Percentiles rank a stretch among this genome's conserved stretches.
Conservation (phyloP, 1,139 yeast genomes). For the Hansenula sp. region DNA sequence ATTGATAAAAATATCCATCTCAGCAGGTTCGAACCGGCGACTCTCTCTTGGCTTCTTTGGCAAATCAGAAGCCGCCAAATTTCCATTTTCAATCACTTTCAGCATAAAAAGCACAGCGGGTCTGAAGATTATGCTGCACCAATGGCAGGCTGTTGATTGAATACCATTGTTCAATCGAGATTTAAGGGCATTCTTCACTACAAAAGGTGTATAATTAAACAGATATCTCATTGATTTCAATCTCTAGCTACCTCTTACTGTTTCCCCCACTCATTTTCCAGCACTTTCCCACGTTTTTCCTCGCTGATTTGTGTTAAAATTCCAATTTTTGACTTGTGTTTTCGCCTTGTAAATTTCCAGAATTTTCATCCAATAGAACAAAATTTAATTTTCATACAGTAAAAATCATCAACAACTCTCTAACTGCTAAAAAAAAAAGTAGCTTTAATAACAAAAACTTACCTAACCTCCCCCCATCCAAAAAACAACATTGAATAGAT, state of each 20-base stretch:
- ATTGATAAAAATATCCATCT: no score
- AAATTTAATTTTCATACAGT: constrained; percentile 3
- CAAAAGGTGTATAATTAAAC: no score
- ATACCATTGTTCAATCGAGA: neutral
- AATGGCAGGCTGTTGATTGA: constrained; percentile 1
- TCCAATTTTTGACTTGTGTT: neutral
- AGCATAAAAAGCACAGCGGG: neutral
- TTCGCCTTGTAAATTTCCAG: neutral
- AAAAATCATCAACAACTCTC: constrained; percentile 3
- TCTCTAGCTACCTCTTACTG: no score
- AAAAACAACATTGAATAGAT: neutral
- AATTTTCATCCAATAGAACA: constrained; percentile 3
- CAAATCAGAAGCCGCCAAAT: constrained; percentile 5
- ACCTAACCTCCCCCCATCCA: neutral
- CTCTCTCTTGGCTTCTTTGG: neutral
- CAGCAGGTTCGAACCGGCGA: no score
- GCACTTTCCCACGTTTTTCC: no score
- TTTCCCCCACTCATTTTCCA: no score
- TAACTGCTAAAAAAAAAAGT: neutral
- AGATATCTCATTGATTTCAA: no score
- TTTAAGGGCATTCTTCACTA: neutral
- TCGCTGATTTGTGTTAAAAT: no score
- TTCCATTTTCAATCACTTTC: constrained; percentile 3
- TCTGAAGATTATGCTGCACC: constrained; percentile 4
- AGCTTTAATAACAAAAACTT: neutral